Percentiles rank a stretch among this genome's conserved stretches.
These are phyloP conservation scores for Globisporangium uncinulatum DNA, from an alignment of 352 stramenopile species.

Conservation along the genomic window DNA sequence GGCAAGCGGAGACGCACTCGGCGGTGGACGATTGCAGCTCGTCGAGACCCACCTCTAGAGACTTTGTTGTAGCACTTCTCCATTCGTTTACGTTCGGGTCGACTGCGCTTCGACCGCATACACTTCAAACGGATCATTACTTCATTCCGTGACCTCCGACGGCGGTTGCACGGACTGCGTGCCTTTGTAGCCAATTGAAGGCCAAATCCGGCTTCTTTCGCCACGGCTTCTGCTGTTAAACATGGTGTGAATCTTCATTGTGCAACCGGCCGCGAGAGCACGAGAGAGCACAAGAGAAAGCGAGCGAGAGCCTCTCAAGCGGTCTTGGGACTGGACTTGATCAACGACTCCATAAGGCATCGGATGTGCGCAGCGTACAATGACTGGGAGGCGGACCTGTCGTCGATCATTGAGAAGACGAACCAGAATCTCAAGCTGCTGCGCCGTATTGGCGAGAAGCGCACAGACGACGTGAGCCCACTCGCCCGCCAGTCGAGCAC, in stretches of 20 bases:
- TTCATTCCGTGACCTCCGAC: too few species aligned
- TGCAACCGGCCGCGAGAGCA: background rate
- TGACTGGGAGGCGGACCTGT: conserved; percentile 80
- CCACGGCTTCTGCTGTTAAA: background rate
- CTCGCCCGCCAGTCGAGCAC: background rate
- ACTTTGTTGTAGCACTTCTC: too few species aligned
- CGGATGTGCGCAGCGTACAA: conserved; percentile 54
- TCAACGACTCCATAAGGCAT: too few species aligned
- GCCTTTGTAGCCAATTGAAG: too few species aligned
- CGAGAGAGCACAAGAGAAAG: background rate
- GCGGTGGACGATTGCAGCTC: background rate
- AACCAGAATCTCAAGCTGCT: conserved; percentile 85
- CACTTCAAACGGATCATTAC: too few species aligned
- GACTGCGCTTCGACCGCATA: too few species aligned
- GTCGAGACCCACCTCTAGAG: background rate
- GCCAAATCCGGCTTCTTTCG: too few species aligned
- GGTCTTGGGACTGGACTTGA: background rate
- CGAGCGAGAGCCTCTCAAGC: background rate
- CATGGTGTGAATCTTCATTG: too few species aligned
- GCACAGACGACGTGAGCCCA: conserved; percentile 46
- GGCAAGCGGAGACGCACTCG: background rate
- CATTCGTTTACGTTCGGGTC: too few species aligned
- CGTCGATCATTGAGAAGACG: conserved; percentile 86
- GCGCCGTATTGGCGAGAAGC: conserved; percentile 74
- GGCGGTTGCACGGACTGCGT: too few species aligned